Evolutionary conservation across 768 basidiomycete genomes (phyloP).

Genomic region (Suillus spraguei): DNA sequence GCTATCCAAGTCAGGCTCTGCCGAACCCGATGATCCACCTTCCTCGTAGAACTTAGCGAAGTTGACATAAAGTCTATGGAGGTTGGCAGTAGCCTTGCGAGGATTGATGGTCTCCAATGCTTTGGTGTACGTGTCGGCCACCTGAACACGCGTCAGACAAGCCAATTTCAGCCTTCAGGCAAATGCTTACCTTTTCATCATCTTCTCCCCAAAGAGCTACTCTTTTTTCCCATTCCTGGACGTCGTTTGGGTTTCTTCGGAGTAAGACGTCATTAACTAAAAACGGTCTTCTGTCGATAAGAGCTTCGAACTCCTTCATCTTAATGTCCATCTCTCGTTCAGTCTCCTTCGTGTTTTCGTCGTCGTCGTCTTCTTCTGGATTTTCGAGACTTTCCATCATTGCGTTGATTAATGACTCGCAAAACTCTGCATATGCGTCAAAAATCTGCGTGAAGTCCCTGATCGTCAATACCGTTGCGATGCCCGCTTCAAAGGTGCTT

Average conservation of each 20-base stretch:
- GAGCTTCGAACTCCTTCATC: slow-evolving; percentile 91
- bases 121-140: slow-evolving; percentile 89
- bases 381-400: slow-evolving; percentile 86
- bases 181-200: slow-evolving; percentile 78
- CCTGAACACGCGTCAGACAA: slow-evolving; percentile 44
- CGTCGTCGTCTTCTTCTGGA: slow-evolving; percentile 77
- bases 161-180: slow-evolving; percentile 1
- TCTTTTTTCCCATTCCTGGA: slow-evolving; percentile 99
- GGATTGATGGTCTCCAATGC: slow-evolving; percentile 89
- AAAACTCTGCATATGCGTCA: slow-evolving; percentile 94
- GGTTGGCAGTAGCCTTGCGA: slow-evolving; percentile 86
- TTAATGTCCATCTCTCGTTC: slow-evolving; percentile 83
- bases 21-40: slow-evolving; percentile 79
- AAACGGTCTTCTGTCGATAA: slow-evolving; percentile 96
- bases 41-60: slow-evolving; percentile 99
- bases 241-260: slow-evolving; percentile 94
- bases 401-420: slow-evolving; percentile 85
- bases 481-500: slow-evolving; percentile 84
- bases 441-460: slow-evolving; percentile 98
- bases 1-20: slow-evolving; percentile 80
- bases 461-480: slow-evolving; percentile 84
- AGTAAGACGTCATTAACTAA: slow-evolving; percentile 94
- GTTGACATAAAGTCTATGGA: slow-evolving; percentile 89
- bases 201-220: slow-evolving; percentile 92
- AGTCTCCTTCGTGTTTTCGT: slow-evolving; percentile 73